A percentile compares a stretch with the other conserved stretches of the same genome.
These are phyloP conservation scores for Tolypocladium paradoxum DNA, from an alignment of 2,329 filamentous ascomycete genomes.

Conservation along the genomic window DNA sequence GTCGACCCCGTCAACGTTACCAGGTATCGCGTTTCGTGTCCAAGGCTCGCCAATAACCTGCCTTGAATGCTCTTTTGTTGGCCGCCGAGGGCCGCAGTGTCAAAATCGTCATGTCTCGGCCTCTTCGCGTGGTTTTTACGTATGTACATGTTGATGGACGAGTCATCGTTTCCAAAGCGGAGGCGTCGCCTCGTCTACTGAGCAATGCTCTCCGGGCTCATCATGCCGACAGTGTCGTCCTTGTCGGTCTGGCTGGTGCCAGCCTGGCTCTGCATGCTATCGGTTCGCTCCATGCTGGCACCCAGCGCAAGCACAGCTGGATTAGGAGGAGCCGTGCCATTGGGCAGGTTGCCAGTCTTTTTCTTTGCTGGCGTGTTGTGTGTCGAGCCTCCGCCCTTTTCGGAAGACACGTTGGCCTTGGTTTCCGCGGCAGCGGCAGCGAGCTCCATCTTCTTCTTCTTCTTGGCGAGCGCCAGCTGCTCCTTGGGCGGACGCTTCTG, in stretches of 20 bases:
- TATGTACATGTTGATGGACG: slow-evolving; percentile 1
- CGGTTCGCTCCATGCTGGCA: slow-evolving; percentile 46
- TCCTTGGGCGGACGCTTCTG: slow-evolving; percentile 75
- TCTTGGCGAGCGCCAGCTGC: slow-evolving; percentile 74
- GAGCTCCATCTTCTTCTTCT: slow-evolving; percentile 67
- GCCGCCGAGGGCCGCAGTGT: background rate
- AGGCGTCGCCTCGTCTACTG: slow-evolving; percentile 15
- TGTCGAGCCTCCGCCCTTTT: slow-evolving; percentile 21
- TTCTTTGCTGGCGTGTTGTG: slow-evolving; percentile 42
- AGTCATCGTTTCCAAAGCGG: no score
- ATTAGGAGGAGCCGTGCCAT: slow-evolving; percentile 24
- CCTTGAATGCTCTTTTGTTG: background rate
- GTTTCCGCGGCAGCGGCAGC: slow-evolving; percentile 41
- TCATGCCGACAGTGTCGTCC: slow-evolving; percentile 62
- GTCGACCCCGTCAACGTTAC: background rate
- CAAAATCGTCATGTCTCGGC: background rate
- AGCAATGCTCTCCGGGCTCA: slow-evolving; percentile 72
- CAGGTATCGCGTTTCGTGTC: background rate
- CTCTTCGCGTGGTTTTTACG: background rate
- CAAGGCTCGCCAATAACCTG: background rate
- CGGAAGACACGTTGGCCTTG: slow-evolving; percentile 24
- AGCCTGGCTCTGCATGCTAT: slow-evolving; percentile 47
- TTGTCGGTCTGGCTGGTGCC: slow-evolving; percentile 56
- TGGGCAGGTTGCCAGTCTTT: slow-evolving; percentile 28
- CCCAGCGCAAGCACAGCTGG: slow-evolving; percentile 28